phyloP scores from a whole-genome alignment of 306 rosid genomes.

The Alnus glutinosa region DNA sequence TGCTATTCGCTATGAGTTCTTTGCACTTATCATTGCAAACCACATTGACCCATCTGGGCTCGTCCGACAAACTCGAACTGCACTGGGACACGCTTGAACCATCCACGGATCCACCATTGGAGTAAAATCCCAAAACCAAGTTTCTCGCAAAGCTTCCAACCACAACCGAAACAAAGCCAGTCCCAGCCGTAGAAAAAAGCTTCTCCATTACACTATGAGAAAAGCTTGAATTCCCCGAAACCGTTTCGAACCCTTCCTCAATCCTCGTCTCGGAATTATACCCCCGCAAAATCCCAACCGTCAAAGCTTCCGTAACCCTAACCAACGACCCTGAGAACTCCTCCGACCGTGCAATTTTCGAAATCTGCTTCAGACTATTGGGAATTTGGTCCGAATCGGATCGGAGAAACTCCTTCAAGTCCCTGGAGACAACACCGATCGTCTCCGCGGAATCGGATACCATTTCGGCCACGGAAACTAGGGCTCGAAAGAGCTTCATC shows the following conservation, averaged over 20 bases:
- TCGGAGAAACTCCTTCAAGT: constrained; percentile 57
- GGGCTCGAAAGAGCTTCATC: constrained; percentile 53
- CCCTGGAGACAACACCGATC: constrained; percentile 54
- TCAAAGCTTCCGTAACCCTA: constrained; percentile 56
- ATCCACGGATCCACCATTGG: constrained; percentile 25
- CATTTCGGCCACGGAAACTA: constrained; percentile 58
- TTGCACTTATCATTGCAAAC: constrained; percentile 52
- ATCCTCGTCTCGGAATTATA: constrained; percentile 29
- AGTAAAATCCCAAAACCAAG: constrained; percentile 63
- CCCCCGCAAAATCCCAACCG: constrained; percentile 62
- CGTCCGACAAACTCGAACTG: constrained; percentile 35
- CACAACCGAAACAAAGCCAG: constrained; percentile 78
- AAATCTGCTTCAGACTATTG: constrained; percentile 69
- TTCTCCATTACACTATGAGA: constrained; percentile 52
- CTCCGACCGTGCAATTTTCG: constrained; percentile 63
- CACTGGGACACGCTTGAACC: constrained; percentile 5
- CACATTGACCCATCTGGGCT: constrained; percentile 56
- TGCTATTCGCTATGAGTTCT: constrained; percentile 54
- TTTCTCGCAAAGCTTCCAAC: constrained; percentile 96
- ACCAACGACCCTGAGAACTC: constrained; percentile 54
- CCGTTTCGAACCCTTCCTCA: constrained; percentile 19
- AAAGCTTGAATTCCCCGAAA: constrained; percentile 29
- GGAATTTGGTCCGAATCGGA: constrained; percentile 86
- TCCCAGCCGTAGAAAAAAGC: constrained; percentile 70
- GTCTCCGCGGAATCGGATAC: constrained; percentile 69